These are phyloP conservation scores for Jacaranda copaia DNA, from an alignment of 257 asterid species.

Conservation along the genomic window DNA sequence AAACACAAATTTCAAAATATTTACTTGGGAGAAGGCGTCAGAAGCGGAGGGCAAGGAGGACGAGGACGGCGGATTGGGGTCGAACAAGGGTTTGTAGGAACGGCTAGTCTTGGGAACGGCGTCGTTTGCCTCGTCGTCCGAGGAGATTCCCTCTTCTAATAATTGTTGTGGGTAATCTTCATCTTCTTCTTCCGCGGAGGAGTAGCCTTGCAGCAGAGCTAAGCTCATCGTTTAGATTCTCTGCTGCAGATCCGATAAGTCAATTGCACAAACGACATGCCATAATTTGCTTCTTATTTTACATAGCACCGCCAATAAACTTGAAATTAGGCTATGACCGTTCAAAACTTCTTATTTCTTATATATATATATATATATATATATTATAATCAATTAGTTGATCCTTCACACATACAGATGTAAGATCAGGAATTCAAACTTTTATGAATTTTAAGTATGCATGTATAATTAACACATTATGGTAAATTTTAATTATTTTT, in stretches of 20 bases:
- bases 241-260: conserved; percentile 18
- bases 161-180: conserved; percentile 36
- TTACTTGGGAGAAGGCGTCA: conserved; percentile 90
- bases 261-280: neutral
- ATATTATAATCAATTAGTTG: too few species aligned
- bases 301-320: too few species aligned
- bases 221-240: conserved; percentile 68
- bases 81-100: conserved; percentile 73
- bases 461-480: too few species aligned
- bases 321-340: too few species aligned
- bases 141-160: conserved; percentile 42
- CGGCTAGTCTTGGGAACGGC: conserved; percentile 43
- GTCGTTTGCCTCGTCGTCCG: conserved; percentile 52
- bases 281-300: neutral
- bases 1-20: neutral
- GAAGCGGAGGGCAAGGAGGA: conserved; percentile 87
- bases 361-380: too few species aligned
- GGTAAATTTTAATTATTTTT: too few species aligned
- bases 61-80: conserved; percentile 74
- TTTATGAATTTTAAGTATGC: too few species aligned
- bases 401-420: too few species aligned
- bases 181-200: conserved; percentile 80
- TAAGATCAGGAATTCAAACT: too few species aligned
- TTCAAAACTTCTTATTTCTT: too few species aligned
- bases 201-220: conserved; percentile 88